A percentile compares a stretch with the other conserved stretches of the same genome.
phyloP scores from a whole-genome alignment of 345 rosid genomes.

The Populus simonii region DNA sequence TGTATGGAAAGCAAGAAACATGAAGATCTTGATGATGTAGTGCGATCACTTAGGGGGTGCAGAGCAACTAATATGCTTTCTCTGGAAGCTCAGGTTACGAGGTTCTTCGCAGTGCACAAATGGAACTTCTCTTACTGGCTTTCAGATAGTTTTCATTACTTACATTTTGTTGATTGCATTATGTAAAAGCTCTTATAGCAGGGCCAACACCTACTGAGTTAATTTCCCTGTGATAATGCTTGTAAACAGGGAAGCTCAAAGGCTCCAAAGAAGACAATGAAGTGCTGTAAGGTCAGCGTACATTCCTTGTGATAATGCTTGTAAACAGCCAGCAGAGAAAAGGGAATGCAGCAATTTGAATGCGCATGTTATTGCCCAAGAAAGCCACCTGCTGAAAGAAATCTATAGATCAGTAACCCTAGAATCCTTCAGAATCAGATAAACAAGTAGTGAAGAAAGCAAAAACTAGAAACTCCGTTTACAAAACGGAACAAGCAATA shows the following conservation, averaged over 20 bases:
- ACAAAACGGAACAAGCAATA: neutral
- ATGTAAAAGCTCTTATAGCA: no score
- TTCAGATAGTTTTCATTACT: no score
- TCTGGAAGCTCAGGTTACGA: no score
- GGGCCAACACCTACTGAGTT: no score
- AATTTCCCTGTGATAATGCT: no score
- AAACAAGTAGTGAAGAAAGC: slow-evolving; percentile 6
- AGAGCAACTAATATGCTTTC: no score
- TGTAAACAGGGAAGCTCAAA: slow-evolving; percentile 27
- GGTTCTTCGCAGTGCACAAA: no score
- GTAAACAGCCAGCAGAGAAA: slow-evolving; percentile 37
- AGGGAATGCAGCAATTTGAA: slow-evolving; percentile 46
- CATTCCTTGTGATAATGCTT: slow-evolving; percentile 37
- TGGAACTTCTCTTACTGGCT: no score
- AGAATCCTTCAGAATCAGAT: slow-evolving; percentile 39
- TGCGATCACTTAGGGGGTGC: no score
- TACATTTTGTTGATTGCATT: no score
- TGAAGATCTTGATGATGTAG: no score
- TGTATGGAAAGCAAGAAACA: no score
- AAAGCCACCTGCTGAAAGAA: slow-evolving; percentile 60
- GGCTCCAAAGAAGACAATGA: slow-evolving; percentile 44
- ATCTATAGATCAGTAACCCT: slow-evolving; percentile 53
- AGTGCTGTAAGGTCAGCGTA: slow-evolving; percentile 41
- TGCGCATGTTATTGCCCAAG: slow-evolving; percentile 50
- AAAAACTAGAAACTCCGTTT: neutral